Base-by-base conservation (phyloP, 2,329 filamentous ascomycete genomes). In the Sporothrix euskadiensis region DNA sequence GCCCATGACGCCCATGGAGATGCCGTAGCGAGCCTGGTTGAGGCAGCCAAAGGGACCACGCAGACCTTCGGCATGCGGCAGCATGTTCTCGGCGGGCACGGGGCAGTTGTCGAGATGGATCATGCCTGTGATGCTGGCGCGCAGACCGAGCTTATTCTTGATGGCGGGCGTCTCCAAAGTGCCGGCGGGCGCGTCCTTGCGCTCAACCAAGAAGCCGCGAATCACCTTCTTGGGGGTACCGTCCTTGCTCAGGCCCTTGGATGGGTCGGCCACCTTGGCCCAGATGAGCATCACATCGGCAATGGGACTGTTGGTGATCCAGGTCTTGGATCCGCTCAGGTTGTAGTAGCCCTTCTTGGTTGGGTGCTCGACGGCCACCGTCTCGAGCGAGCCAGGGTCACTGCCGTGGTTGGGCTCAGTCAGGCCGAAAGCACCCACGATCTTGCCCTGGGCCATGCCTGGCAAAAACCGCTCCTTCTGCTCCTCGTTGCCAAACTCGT, bases 121-220 rank as follows among this genome's bases (percentile, higher is more conserved):
- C 96, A 98, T 98, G 73, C 96, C 96, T 0, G 96, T 99, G 76
- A 98, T 92, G 14, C 93, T 97, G 14, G 96, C 96, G 74, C 96
- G 88, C 44, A 99, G 88, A 1, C 94, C 96, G 75, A 92, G 98
- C 88, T 99, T 99, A 84, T 98, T 89, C 85, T 97, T 97, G 81
- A 99, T 91, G 14, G 92, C 85, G 0, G 96, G 96, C 6, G 96
- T 99, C 81, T 96, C 94, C 16, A 99, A 86, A 0, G 94, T 97
- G 2, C 96, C 95, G 0, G 93, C 86, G 1, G 94, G 94, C 79
- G 94, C 97, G 77, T 93, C 88, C 77, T 90, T 89, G 77, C 95
- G 88, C 83, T 99, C 94, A 44, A 99, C 87, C 66, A 98, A 83
- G 83, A 98, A 99, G 0, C 96, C 96, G 66, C 93, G 89, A 77